A percentile compares a stretch with the other conserved stretches of the same genome.
These are phyloP conservation scores for Chlamydomonas urium DNA, from an alignment of 139 green algal genomes.

Conservation along the genomic window DNA sequence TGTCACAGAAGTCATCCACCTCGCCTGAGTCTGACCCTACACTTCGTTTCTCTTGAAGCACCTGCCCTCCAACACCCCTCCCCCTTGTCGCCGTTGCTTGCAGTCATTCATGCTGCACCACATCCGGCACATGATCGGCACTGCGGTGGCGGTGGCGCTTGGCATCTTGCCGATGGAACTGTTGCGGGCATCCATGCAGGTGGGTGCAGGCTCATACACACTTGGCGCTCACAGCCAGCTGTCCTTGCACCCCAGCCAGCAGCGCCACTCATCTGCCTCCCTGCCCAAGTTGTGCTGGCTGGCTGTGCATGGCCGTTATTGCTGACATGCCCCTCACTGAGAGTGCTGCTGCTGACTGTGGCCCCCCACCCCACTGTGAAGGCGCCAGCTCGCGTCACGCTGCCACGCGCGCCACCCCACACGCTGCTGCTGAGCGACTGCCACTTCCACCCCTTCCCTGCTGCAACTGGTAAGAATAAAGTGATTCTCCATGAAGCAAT, in stretches of 20 bases:
- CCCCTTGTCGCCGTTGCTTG: no score
- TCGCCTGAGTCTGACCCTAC: no score
- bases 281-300: background rate
- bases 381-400: conserved; percentile 49
- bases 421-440: conserved; percentile 62
- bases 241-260: background rate
- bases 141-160: conserved; percentile 39
- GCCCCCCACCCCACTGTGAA: no score
- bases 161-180: conserved; percentile 32
- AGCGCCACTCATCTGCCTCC: background rate
- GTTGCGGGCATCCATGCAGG: conserved; percentile 54
- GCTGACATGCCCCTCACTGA: no score
- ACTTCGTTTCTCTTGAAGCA: no score
- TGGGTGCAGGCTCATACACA: conserved; percentile 16
- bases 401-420: conserved; percentile 70
- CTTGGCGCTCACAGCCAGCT: background rate
- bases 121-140: conserved; percentile 45
- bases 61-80: no score
- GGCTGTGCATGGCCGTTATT: background rate
- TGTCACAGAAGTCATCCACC: no score
- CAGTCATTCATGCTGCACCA: conserved; percentile 72
- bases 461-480: background rate
- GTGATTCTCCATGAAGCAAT: no score
- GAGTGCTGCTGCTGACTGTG: no score
- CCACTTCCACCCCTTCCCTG: conserved; percentile 7